A percentile compares a stretch with the other conserved stretches of the same genome.
These are phyloP conservation scores for Debaryomyces castellii DNA, from an alignment of 805 yeast genomes.

Conservation along the genomic window DNA sequence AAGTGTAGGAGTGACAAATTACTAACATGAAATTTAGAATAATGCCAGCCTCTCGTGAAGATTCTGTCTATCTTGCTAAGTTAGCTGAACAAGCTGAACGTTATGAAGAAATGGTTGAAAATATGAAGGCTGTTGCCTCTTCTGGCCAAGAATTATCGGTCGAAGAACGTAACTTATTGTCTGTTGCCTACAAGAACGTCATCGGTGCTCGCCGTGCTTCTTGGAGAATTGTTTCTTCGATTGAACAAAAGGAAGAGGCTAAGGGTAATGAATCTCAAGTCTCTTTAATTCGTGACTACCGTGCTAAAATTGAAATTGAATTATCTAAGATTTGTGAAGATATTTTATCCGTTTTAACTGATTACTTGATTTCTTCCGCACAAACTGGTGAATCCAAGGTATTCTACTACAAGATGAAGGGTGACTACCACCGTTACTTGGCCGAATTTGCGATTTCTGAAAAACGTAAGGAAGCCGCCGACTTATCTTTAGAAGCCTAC, in stretches of 20 bases:
- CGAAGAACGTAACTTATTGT: conserved; percentile 95
- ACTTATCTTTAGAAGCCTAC: conserved; percentile 89
- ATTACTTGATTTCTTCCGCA: conserved; percentile 91
- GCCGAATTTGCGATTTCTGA: conserved; percentile 95
- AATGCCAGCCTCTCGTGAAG: conserved; percentile 91
- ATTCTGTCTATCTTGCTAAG: conserved; percentile 95
- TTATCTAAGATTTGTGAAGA: conserved; percentile 92
- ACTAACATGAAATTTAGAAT: conserved; percentile 12
- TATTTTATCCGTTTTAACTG: conserved; percentile 80
- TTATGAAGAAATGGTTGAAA: conserved; percentile 98
- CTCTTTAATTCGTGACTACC: conserved; percentile 85
- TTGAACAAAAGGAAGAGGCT: conserved; percentile 96
- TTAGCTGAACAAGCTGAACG: conserved; percentile 99
- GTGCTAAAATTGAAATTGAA: conserved; percentile 91
- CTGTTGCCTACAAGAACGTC: conserved; percentile 97
- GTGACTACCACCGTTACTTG: conserved; percentile 98
- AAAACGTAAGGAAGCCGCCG: conserved; percentile 89
- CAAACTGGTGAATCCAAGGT: conserved; percentile 97
- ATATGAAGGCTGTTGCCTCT: conserved; percentile 96
- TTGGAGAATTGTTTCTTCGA: conserved; percentile 98
- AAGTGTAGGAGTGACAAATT: background rate
- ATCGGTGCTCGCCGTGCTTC: conserved; percentile 99
- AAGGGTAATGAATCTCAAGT: conserved; percentile 94
- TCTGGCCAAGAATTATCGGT: conserved; percentile 94
- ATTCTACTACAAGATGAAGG: conserved; percentile 98